Conservation (phyloP, 495 filamentous ascomycete genomes). For the Xylona heveae region DNA sequence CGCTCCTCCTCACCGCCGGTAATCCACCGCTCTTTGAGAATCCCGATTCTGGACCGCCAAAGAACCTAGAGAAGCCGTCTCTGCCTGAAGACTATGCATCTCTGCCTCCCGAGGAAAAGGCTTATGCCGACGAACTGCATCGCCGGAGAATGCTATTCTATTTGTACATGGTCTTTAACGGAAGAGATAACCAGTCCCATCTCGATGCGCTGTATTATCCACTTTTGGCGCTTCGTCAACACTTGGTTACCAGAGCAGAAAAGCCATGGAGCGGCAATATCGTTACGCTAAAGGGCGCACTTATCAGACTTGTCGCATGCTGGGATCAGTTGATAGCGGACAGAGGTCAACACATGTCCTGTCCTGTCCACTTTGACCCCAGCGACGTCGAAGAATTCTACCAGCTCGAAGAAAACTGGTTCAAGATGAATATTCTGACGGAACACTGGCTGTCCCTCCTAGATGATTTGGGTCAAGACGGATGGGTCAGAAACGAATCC, state of each 20-base stretch:
- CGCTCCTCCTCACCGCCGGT: constrained; percentile 12
- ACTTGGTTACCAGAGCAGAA: constrained; percentile 10
- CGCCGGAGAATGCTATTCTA: constrained; percentile 13
- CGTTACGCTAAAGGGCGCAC: constrained; percentile 10
- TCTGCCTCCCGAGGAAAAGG: constrained; percentile 5
- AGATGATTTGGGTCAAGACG: too few species aligned
- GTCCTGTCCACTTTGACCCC: too few species aligned
- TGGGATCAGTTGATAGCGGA: too few species aligned
- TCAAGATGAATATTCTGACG: too few species aligned
- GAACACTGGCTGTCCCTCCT: too few species aligned
- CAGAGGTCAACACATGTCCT: too few species aligned
- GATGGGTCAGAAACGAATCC: too few species aligned
- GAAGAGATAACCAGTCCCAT: constrained; percentile 8
- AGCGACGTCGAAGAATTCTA: too few species aligned
- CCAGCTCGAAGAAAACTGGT: constrained; percentile 8
- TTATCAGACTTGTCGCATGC: too few species aligned
- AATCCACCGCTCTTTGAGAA: constrained; percentile 16
- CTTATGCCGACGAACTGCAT: too few species aligned
- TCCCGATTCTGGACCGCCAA: constrained; percentile 11
- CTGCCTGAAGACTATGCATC: constrained; percentile 10
- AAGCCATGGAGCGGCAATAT: constrained; percentile 15
- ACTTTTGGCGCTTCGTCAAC: constrained; percentile 8
- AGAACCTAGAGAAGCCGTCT: constrained; percentile 8
- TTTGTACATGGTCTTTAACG: constrained; percentile 9
- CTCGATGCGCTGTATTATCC: constrained; percentile 8